phyloP scores from a whole-genome alignment of 768 basidiomycete genomes.

The Kondoa subrosea region DNA sequence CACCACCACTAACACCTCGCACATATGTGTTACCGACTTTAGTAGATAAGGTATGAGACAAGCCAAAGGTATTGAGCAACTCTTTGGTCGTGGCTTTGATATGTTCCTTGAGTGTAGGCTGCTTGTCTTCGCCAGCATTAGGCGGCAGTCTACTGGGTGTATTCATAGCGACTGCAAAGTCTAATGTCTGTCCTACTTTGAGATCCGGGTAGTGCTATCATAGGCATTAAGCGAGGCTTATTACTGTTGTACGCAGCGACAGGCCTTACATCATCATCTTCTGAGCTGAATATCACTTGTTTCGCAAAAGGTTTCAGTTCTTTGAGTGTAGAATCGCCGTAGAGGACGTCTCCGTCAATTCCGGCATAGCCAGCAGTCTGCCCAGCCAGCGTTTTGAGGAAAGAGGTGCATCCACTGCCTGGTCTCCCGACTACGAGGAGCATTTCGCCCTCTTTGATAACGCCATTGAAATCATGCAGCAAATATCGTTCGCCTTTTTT shows the following conservation, averaged over 20 bases:
- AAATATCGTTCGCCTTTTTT: background rate
- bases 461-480: background rate
- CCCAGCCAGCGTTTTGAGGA: conserved; percentile 4
- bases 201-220: conserved; percentile 62
- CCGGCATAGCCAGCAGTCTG: conserved; percentile 1
- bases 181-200: background rate
- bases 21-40: conserved; percentile 2
- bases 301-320: background rate
- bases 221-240: no score
- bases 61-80: conserved; percentile 1
- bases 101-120: background rate
- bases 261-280: no score
- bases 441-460: background rate
- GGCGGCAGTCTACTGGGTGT: background rate
- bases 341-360: background rate
- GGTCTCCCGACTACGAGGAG: background rate
- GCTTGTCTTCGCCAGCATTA: background rate
- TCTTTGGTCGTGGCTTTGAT: background rate
- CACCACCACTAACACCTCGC: background rate
- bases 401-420: background rate
- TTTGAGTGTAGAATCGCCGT: background rate
- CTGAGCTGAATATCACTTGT: conserved; percentile 1
- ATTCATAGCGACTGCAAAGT: background rate
- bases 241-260: no score
- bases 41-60: background rate